Evolutionary conservation across 805 yeast species (phyloP).

Genomic region (Komagataella phaffii): DNA sequence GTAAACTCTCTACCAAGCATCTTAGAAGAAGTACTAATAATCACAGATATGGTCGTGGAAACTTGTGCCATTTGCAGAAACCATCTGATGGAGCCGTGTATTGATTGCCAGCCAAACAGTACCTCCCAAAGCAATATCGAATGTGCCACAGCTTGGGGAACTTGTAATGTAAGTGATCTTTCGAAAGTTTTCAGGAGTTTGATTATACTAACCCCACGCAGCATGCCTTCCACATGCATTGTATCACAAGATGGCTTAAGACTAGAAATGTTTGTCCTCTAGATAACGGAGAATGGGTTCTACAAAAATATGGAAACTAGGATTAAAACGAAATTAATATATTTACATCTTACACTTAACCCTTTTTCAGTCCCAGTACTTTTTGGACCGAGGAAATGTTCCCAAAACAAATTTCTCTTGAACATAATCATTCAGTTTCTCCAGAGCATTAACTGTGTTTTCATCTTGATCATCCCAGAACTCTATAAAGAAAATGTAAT

Average conservation of each 20-base stretch:
- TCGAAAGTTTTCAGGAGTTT: background rate
- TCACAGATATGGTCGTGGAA: constrained; percentile 66
- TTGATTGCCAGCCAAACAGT: constrained; percentile 86
- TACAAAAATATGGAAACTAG: constrained; percentile 3
- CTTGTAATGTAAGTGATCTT: constrained; percentile 38
- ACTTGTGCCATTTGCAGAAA: constrained; percentile 97
- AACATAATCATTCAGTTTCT: constrained; percentile 29
- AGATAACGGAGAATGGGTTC: constrained; percentile 82
- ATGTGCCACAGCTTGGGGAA: constrained; percentile 96
- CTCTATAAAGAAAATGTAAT: constrained; percentile 73
- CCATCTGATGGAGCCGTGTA: constrained; percentile 96
- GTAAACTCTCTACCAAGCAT: constrained; percentile 10
- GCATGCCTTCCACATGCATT: constrained; percentile 97
- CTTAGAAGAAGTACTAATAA: background rate
- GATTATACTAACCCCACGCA: background rate
- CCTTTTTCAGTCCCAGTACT: constrained; percentile 3
- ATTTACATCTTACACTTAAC: background rate
- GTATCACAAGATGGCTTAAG: constrained; percentile 90
- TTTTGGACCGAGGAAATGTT: constrained; percentile 14
- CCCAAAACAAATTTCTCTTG: constrained; percentile 48
- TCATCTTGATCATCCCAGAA: constrained; percentile 25
- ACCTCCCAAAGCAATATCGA: constrained; percentile 49
- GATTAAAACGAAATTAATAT: background rate
- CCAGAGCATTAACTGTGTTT: constrained; percentile 18
- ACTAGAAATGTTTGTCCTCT: constrained; percentile 94